Base-by-base conservation (phyloP, 148 eudicot genomes). In the Fagopyrum esculentum region DNA sequence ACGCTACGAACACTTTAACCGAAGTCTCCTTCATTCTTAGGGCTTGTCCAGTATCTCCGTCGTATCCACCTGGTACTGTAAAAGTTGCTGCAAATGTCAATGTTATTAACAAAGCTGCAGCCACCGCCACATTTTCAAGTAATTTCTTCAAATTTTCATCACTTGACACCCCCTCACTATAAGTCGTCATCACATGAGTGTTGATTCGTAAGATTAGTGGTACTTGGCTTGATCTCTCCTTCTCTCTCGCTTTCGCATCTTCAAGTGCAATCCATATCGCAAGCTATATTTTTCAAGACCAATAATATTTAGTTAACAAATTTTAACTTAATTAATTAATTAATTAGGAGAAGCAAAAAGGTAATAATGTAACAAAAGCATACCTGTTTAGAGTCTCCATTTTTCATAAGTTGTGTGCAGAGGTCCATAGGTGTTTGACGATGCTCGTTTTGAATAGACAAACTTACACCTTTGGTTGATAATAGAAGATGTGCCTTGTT, bases 61-160 rank as follows among this genome's bases (percentile, higher is more conserved):
- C 19, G 47, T 66, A 69, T 11, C 78, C 78, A 0, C 82, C 78
- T 0, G 82, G 82, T 10, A 79, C 50, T 4, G 82, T 75, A 72
- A 75, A 75, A 16, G 72, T 78, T 47, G 82, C 78, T 1, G 79
- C 71, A 11, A 76, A 76, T 6, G 82, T 76, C 8, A 80, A 54
- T 44, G 79, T 80, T 17, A 66, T 69, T 9, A 80, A 43, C 11
- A 81, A 80, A 0, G 78, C 78, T 10, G 83, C 80, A 22, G 75
- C 78, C 10, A 81, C 76, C 0, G 83, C 78, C 0, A 77, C 52
- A 4, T 74, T 81, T 4, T 45, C 68, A 51, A 77, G 40, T 12
- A 75, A 30, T n/a, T 75, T 74, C 35, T 46, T 16, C 29, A 75
- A n/a, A 15, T 75, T 45, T 47, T 75, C 66, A 19, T 46, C 79